Conservation (phyloP, 1,284 basidiomycete species). For the Sporisorium scitamineum region DNA sequence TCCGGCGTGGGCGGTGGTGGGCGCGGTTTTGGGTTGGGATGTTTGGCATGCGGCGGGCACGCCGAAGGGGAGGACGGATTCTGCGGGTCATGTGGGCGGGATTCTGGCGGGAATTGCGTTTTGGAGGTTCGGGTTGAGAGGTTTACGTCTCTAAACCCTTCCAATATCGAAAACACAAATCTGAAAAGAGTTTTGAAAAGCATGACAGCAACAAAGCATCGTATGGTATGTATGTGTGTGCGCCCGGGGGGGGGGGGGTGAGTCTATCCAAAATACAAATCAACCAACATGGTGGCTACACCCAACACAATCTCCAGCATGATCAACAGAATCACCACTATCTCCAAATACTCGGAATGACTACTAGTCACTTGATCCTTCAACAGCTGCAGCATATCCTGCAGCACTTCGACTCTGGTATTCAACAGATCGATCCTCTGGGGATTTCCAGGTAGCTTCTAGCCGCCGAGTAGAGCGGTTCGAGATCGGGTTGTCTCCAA, state of each 20-base stretch:
- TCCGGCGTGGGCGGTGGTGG: slow-evolving; percentile 83
- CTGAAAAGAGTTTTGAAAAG: neutral
- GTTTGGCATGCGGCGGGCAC: slow-evolving; percentile 73
- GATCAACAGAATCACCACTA: slow-evolving; percentile 93
- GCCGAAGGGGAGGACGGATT: slow-evolving; percentile 74
- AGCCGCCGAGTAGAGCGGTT: slow-evolving; percentile 93
- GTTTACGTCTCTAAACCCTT: slow-evolving; percentile 19
- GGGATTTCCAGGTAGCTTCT: slow-evolving; percentile 88
- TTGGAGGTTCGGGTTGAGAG: slow-evolving; percentile 37
- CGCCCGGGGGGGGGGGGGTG: neutral
- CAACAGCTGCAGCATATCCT: slow-evolving; percentile 95
- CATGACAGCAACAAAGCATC: neutral
- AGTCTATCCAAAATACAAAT: slow-evolving; percentile 63
- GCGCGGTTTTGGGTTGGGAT: slow-evolving; percentile 81
- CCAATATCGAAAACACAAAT: neutral
- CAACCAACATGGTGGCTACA: slow-evolving; percentile 67
- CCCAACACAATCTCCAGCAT: slow-evolving; percentile 79
- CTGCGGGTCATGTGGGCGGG: slow-evolving; percentile 83
- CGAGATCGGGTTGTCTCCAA: slow-evolving; percentile 84
- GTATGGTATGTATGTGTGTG: no score
- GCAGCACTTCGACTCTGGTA: slow-evolving; percentile 90
- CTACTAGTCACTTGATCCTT: slow-evolving; percentile 93
- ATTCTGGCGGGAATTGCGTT: slow-evolving; percentile 76
- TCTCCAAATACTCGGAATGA: slow-evolving; percentile 92
- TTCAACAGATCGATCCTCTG: slow-evolving; percentile 93